These are phyloP conservation scores for Cyberlindnera petersonii DNA, from an alignment of 805 yeast genomes.

Conservation along the genomic window DNA sequence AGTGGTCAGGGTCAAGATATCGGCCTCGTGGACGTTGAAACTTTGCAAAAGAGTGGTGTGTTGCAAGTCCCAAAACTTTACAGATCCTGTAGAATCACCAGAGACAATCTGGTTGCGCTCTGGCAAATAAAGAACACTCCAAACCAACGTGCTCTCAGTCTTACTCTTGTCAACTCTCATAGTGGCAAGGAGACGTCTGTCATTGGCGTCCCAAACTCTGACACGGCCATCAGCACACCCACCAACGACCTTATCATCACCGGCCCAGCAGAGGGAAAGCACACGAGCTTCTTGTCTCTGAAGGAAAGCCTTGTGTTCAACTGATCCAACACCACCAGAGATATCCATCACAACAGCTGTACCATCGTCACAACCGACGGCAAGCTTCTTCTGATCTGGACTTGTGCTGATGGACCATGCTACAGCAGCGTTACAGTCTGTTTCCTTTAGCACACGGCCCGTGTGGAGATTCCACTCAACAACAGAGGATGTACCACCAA, in stretches of 20 bases:
- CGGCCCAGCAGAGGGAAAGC: constrained; percentile 72
- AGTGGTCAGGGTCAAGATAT: constrained; percentile 68
- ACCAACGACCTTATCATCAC: constrained; percentile 64
- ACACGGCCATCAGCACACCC: constrained; percentile 96
- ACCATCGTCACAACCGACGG: constrained; percentile 96
- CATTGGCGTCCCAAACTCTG: constrained; percentile 66
- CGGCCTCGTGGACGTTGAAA: constrained; percentile 85
- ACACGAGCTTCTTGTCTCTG: constrained; percentile 85
- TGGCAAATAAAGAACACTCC: constrained; percentile 74
- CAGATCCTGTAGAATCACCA: constrained; percentile 94
- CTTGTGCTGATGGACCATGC: constrained; percentile 84
- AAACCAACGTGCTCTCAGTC: constrained; percentile 82
- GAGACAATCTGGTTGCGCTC: constrained; percentile 72
- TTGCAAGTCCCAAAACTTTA: constrained; percentile 88
- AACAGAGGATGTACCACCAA: constrained; percentile 87
- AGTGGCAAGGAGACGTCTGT: constrained; percentile 61
- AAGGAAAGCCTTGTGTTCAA: constrained; percentile 71
- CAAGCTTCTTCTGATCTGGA: constrained; percentile 55
- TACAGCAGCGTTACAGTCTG: constrained; percentile 89
- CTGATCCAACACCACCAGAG: constrained; percentile 79
- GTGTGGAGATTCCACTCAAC: constrained; percentile 89
- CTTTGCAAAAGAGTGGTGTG: constrained; percentile 75
- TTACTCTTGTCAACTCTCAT: constrained; percentile 90
- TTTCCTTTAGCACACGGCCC: constrained; percentile 67
- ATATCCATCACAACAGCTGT: constrained; percentile 78